Conservation (phyloP, 1,284 basidiomycete genomes). For the Ceratobasidium sp. region DNA sequence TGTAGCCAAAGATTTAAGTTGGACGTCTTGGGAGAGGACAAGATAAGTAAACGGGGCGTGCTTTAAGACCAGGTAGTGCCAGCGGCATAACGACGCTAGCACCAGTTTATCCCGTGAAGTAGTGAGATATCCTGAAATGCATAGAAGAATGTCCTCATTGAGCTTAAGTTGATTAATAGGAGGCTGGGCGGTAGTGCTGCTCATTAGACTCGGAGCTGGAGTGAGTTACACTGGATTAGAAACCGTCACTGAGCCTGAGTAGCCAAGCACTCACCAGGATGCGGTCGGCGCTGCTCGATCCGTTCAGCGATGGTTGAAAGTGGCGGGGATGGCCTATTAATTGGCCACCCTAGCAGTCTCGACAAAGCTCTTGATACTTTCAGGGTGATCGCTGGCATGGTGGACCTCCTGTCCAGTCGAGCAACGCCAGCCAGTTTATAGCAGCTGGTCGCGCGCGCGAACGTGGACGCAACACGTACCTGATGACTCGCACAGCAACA, state of each 20-base stretch:
- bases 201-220: not conserved
- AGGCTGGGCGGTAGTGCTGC: no score
- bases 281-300: not conserved
- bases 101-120: not conserved
- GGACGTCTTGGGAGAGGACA: not conserved
- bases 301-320: not conserved
- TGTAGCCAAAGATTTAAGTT: not conserved
- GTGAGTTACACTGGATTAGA: not conserved
- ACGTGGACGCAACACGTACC: constrained; percentile 5
- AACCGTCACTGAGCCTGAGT: no score
- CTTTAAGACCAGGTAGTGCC: constrained; percentile 3
- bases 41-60: constrained; percentile 2
- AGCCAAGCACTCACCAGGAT: not conserved
- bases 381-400: not conserved
- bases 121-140: not conserved
- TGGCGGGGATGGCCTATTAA: not conserved
- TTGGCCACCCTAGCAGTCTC: not conserved
- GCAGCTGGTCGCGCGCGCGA: not conserved
- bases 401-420: not conserved
- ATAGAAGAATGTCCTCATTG: constrained; percentile 14
- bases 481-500: not conserved
- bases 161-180: not conserved
- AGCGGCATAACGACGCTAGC: constrained; percentile 11
- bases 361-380: not conserved
- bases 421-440: not conserved